Evolutionary conservation across 495 filamentous ascomycete genomes (phyloP), one percentile per base, ranked within the genome.

Genomic region (Saxispiralis lemnorum): DNA sequence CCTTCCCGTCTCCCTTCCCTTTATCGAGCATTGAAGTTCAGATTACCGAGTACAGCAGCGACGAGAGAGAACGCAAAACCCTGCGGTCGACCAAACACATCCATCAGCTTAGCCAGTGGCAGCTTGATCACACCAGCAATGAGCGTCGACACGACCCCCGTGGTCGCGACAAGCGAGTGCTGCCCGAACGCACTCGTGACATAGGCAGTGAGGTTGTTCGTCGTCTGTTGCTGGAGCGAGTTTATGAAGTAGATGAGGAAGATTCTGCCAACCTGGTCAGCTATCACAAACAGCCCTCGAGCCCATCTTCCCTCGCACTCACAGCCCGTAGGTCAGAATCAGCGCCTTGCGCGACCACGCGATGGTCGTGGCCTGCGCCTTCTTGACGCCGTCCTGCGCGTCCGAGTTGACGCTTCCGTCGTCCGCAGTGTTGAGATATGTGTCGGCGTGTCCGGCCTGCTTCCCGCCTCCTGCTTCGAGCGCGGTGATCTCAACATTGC

Each of bases 71-170:
- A 52, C 37, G 64, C 66, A 51, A 76, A 77, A 0, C 72, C 71
- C 59, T 79, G 72, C 28, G 71, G 64, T 28, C 76, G 71, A 43
- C 76, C 76, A 49, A 77, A 79, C 17, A 78, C 69, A 54, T 80
- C 73, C 34, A 75, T 70, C 12, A 78, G 54, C 53, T 80, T 80
- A 31, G 76, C 73, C 65, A 78, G 72, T 1, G 75, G 74, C 2
- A 75, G 71, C 53, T 80, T 77, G 41, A 78, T 57, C 15, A 78
- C 62, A 43, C 76, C 78, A 44, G 70, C 76, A 44, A 82, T 70
- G 48, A 83, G 56, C 32, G 49, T 60, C 34, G 66, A 64, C 45
- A 75, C 56, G 49, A 75, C 51, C 24, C 14, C 16, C 9, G 47
- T 49, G 15, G 47, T 51, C 1, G 57, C 45, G 0, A 49, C 49